Evolutionary conservation across 2,329 filamentous ascomycete genomes (phyloP).

Genomic region (Ophiocordyceps camponoti-leonardi): DNA sequence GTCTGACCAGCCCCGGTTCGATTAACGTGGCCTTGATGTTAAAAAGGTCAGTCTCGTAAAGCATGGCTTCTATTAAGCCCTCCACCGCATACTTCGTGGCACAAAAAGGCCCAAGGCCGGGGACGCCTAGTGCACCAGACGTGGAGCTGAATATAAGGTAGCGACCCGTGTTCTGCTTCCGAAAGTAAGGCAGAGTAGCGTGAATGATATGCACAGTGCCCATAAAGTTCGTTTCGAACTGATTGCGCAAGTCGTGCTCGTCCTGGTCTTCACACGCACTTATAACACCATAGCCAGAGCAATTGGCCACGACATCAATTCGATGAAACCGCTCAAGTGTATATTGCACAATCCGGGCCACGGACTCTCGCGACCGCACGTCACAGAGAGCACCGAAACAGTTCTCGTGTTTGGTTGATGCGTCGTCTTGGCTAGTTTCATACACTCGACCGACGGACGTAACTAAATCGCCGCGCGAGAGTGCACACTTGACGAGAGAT

Average conservation of each 20-base stretch:
- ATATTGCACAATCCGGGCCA: slow-evolving; percentile 51
- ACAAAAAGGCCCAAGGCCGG: slow-evolving; percentile 84
- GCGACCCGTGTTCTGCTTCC: slow-evolving; percentile 55
- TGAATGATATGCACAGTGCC: slow-evolving; percentile 90
- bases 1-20: slow-evolving; percentile 72
- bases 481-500: slow-evolving; percentile 67
- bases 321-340: slow-evolving; percentile 61
- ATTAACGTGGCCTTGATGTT: slow-evolving; percentile 90
- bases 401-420: slow-evolving; percentile 53
- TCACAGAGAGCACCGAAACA: slow-evolving; percentile 79
- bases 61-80: slow-evolving; percentile 86
- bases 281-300: slow-evolving; percentile 88
- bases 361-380: slow-evolving; percentile 65
- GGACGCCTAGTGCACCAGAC: slow-evolving; percentile 80
- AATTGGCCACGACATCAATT: slow-evolving; percentile 83
- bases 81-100: slow-evolving; percentile 96
- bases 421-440: slow-evolving; percentile 56
- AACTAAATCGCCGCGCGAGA: slow-evolving; percentile 68
- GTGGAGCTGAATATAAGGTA: slow-evolving; percentile 94
- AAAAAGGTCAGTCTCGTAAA: slow-evolving; percentile 84
- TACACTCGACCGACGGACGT: slow-evolving; percentile 71
- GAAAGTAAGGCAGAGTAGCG: slow-evolving; percentile 72
- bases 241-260: slow-evolving; percentile 82
- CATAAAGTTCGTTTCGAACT: slow-evolving; percentile 97
- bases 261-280: slow-evolving; percentile 94